Percentiles rank a stretch among this genome's conserved stretches.
phyloP scores from a whole-genome alignment of 2,329 filamentous ascomycete genomes.

The Cercospora sp. region DNA sequence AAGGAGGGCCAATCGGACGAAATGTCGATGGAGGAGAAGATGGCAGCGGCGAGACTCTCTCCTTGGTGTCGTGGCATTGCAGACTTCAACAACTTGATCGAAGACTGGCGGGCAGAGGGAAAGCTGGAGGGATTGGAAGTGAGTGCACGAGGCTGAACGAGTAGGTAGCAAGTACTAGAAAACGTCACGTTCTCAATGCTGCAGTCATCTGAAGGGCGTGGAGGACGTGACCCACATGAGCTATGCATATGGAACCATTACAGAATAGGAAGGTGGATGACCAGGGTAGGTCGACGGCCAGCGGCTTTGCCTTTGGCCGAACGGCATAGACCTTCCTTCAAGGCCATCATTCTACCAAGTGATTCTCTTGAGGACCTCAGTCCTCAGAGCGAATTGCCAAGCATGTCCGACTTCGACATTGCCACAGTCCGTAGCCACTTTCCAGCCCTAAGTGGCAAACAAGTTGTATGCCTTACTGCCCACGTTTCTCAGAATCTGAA shows the following conservation, averaged over 20 bases:
- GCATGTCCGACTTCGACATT: constrained; percentile 53
- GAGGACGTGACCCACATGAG: not conserved
- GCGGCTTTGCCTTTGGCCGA: not conserved
- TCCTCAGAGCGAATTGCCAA: not conserved
- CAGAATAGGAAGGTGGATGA: constrained; percentile 21
- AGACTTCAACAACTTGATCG: constrained; percentile 39
- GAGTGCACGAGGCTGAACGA: constrained; percentile 6
- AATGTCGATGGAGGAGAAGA: constrained; percentile 33
- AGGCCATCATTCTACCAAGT: not conserved
- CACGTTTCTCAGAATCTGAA: not conserved
- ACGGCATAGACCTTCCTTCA: not conserved
- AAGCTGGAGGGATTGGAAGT: constrained; percentile 38
- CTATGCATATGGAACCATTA: not conserved
- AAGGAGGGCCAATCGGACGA: constrained; percentile 44
- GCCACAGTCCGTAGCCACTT: constrained; percentile 60
- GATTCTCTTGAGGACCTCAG: not conserved
- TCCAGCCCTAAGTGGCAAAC: constrained; percentile 65
- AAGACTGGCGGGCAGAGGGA: constrained; percentile 37
- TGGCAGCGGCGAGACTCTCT: constrained; percentile 28
- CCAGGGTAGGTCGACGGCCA: constrained; percentile 2
- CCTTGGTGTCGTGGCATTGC: constrained; percentile 37
- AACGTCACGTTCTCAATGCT: not conserved
- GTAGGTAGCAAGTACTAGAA: not conserved
- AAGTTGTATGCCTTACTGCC: constrained; percentile 47
- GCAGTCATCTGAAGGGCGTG: not conserved